Percentiles rank a stretch among this genome's conserved stretches.
phyloP scores from a whole-genome alignment of 768 basidiomycete genomes.

The Termitomyces sp. region DNA sequence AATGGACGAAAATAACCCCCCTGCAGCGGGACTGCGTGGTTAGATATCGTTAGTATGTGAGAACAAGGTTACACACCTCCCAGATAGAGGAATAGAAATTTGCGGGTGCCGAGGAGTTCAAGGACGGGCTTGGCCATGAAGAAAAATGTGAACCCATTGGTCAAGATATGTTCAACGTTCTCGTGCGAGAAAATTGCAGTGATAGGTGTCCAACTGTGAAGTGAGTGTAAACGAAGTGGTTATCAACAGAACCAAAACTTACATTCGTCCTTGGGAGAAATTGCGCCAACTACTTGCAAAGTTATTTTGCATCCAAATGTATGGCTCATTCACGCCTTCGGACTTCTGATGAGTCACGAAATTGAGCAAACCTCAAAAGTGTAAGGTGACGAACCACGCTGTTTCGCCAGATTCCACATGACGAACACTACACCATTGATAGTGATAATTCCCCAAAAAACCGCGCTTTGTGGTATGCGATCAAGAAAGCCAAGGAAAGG shows the following conservation, averaged over 20 bases:
- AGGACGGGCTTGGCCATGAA: slow-evolving; percentile 70
- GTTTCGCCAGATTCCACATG: slow-evolving; percentile 45
- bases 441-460: slow-evolving; percentile 62
- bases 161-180: slow-evolving; percentile 52
- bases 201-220: slow-evolving; percentile 63
- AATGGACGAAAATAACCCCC: slow-evolving; percentile 53
- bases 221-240: background rate
- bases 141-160: slow-evolving; percentile 74
- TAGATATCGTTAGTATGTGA: background rate
- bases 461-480: slow-evolving; percentile 40
- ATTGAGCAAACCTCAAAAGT: background rate
- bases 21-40: slow-evolving; percentile 25
- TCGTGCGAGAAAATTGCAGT: slow-evolving; percentile 71
- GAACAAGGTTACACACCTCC: slow-evolving; percentile 39
- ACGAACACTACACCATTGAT: slow-evolving; percentile 58
- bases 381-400: slow-evolving; percentile 25
- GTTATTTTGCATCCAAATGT: slow-evolving; percentile 51
- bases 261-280: slow-evolving; percentile 61
- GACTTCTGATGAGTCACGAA: slow-evolving; percentile 21
- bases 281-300: slow-evolving; percentile 61
- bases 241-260: slow-evolving; percentile 17
- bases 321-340: slow-evolving; percentile 32
- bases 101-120: slow-evolving; percentile 52
- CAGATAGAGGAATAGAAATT: slow-evolving; percentile 70
- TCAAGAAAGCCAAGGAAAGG: slow-evolving; percentile 37